These are phyloP conservation scores for Amoebophrya sp. DNA, from an alignment of 169 alveolate species.

Conservation along the genomic window DNA sequence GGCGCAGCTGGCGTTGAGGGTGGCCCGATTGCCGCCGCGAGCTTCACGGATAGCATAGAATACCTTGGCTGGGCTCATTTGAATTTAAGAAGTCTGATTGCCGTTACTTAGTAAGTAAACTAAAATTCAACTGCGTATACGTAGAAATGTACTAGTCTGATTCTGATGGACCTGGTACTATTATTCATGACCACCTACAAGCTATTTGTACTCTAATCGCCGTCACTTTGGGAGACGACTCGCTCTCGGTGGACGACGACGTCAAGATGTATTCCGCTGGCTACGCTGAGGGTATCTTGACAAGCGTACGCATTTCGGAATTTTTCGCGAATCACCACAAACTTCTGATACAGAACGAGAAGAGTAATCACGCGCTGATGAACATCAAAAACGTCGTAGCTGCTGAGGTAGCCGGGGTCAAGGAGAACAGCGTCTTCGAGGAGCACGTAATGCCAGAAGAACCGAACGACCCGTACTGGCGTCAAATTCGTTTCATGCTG, in stretches of 20 bases:
- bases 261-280: neutral
- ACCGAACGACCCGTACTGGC: neutral
- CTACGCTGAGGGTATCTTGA: neutral
- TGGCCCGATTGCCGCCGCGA: neutral
- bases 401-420: neutral
- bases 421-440: neutral
- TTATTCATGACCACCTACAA: too few species aligned
- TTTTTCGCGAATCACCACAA: constrained; percentile 10
- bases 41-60: neutral
- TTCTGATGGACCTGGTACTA: too few species aligned
- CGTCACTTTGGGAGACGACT: too few species aligned
- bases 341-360: neutral
- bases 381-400: neutral
- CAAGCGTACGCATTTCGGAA: neutral
- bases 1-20: neutral
- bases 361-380: neutral
- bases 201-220: too few species aligned
- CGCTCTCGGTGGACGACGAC: neutral
- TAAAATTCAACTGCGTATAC: too few species aligned
- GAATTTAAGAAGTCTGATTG: too few species aligned
- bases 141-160: too few species aligned
- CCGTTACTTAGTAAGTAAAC: too few species aligned
- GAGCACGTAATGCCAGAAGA: neutral
- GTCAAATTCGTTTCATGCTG: neutral
- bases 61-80: neutral